phyloP scores from a whole-genome alignment of 2,329 filamentous ascomycete species.

The Biscogniauxia mediterranea region DNA sequence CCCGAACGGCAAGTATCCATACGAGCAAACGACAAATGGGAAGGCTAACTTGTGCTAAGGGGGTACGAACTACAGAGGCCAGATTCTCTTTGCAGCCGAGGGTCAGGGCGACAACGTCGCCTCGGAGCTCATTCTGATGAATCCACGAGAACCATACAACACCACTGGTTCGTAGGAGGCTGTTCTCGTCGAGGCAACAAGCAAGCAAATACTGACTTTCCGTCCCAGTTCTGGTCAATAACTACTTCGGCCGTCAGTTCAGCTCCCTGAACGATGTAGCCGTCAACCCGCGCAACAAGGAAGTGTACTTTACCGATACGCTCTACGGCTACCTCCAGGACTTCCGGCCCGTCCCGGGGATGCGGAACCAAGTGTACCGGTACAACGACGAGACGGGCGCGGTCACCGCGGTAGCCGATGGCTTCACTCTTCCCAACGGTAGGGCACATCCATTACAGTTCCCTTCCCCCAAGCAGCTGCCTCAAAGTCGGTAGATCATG shows the following conservation, averaged over 20 bases:
- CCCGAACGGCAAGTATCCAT: slow-evolving; percentile 42
- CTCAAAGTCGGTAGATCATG: not conserved
- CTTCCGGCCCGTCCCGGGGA: slow-evolving; percentile 51
- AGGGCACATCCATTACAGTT: not conserved
- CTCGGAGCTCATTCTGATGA: slow-evolving; percentile 42
- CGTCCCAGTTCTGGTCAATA: slow-evolving; percentile 49
- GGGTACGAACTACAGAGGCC: slow-evolving; percentile 48
- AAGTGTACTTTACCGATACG: slow-evolving; percentile 65
- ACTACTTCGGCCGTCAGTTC: slow-evolving; percentile 59
- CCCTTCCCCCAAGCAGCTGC: too few species aligned
- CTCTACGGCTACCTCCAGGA: slow-evolving; percentile 57
- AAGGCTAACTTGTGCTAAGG: slow-evolving; percentile 32
- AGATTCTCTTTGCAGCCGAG: slow-evolving; percentile 49
- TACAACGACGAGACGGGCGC: slow-evolving; percentile 49
- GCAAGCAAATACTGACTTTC: slow-evolving; percentile 4
- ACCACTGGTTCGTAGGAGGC: slow-evolving; percentile 39
- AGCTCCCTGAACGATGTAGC: slow-evolving; percentile 59
- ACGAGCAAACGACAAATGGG: not conserved
- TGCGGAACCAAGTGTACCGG: slow-evolving; percentile 60
- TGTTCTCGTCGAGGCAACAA: not conserved
- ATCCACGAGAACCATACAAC: slow-evolving; percentile 48
- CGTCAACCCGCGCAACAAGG: slow-evolving; percentile 51
- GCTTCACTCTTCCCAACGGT: slow-evolving; percentile 55
- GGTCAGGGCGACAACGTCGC: slow-evolving; percentile 45
- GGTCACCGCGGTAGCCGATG: slow-evolving; percentile 56